Evolutionary conservation across 331 rosid species (phyloP), one percentile per base, ranked within the genome.

Genomic region (Pyracantha coccinea): DNA sequence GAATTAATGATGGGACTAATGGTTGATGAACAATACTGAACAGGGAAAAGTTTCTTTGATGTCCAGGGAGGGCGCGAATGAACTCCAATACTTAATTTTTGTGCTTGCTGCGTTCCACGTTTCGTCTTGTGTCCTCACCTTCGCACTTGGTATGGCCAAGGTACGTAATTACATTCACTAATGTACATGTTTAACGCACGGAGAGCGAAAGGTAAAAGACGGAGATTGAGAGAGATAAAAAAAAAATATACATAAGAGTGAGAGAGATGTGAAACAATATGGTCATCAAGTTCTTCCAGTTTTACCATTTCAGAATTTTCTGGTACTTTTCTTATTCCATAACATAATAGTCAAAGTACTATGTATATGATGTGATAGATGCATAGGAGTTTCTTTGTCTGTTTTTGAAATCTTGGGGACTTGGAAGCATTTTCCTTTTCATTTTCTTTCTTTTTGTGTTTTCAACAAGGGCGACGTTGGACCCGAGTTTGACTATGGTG

Each of bases 81-180:
- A 88, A 47, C 75, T 89, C 14, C 90, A 89, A 65, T 86, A 80
- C 75, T 79, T 86, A 4, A 84, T 89, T 10, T 86, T 89, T 63
- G 76, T 73, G 74, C 33, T 89, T 28, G 89, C 91, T 6, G 7
- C 81, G 53, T 70, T 58, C 75, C 93, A 89, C 65, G 81, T 86
- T 72, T 23, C 79, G 61, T 86, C 88, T 38, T 80, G 81, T 27
- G 28, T 89, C 14, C 89, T 89, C 67, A 89, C 86, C 15, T 86
- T 85, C 67, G n/a, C 79, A 27, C 88, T 89, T 67, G 93, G 93
- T 47, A 74, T 89, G 79, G 93, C 89, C 7, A 86, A 89, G 93
- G 90, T 88, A 35, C 44, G 44, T 35, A 73, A 8, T 52, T 52
- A 6, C 58, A 16, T 52, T 52, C n/a, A 17, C 20, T 52, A 52